Evolutionary conservation across 495 filamentous ascomycete genomes (phyloP).

Genomic region (Penicillium psychrofluorescens): DNA sequence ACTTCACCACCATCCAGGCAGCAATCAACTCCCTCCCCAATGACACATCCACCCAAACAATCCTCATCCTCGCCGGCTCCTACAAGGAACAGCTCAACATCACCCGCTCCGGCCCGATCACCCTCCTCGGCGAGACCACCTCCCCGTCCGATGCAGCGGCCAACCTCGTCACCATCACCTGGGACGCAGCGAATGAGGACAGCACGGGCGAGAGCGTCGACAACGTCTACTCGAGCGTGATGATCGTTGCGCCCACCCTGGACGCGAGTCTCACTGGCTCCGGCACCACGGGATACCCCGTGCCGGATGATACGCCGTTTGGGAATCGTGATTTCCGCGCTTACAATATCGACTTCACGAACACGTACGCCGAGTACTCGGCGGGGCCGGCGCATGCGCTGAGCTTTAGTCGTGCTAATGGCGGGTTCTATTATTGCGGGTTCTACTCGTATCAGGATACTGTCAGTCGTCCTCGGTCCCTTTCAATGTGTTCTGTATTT

Average conservation of each 20-base stretch:
- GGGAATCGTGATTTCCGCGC: slow-evolving; percentile 49
- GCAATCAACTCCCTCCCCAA: slow-evolving; percentile 49
- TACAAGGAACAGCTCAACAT: slow-evolving; percentile 57
- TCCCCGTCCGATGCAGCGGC: slow-evolving; percentile 6
- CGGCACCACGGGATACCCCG: slow-evolving; percentile 47
- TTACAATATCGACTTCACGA: slow-evolving; percentile 54
- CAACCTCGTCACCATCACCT: slow-evolving; percentile 43
- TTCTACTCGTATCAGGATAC: slow-evolving; percentile 57
- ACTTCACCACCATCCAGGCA: slow-evolving; percentile 43
- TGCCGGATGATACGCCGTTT: slow-evolving; percentile 50
- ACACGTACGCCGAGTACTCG: slow-evolving; percentile 45
- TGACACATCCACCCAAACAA: slow-evolving; percentile 39
- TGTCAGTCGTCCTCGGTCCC: slow-evolving; percentile 21
- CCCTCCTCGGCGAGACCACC: slow-evolving; percentile 47
- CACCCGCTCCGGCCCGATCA: slow-evolving; percentile 48
- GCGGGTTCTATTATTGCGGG: slow-evolving; percentile 50
- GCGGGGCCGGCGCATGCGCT: slow-evolving; percentile 49
- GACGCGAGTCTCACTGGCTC: slow-evolving; percentile 49
- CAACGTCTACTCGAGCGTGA: slow-evolving; percentile 48
- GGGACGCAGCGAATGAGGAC: slow-evolving; percentile 40
- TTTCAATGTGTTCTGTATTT: neutral
- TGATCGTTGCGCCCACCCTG: slow-evolving; percentile 50
- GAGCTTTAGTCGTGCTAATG: slow-evolving; percentile 48
- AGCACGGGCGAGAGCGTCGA: slow-evolving; percentile 36
- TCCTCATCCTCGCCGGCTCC: slow-evolving; percentile 46